Evolutionary conservation across 2,329 filamentous ascomycete genomes (phyloP), one percentile per base, ranked within the genome.

Genomic region (Fusarium clavum): DNA sequence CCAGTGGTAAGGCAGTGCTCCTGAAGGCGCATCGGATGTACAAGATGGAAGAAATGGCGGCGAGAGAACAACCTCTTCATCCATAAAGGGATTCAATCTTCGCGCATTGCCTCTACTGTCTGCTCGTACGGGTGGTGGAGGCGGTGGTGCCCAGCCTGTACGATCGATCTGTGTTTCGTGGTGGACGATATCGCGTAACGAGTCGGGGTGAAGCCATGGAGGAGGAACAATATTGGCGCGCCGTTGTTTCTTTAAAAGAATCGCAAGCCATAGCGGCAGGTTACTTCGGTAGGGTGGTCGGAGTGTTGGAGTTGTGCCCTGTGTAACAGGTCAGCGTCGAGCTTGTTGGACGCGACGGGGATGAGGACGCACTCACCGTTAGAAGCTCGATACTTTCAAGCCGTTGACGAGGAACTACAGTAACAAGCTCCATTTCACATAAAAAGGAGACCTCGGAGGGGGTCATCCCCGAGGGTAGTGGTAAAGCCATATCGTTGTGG

Each of bases 351-450:
- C 58, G 56, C 69, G 72, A 67, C 51, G 8, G 55, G 64, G 59
- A 70, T 67, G 67, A 58, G 64, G 58, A 70, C 69, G 67, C 61
- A 88, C 91, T 84, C 85, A 98, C 96, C 71, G 91, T 90, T 58
- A 99, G 88, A 67, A 99, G 87, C 74, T 93, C 87, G 69, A 99
- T 92, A 73, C 89, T 89, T 72, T 98, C 94, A 56, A 99, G 90
- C 70, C 92, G 89, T 80, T 98, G 94, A 57, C 96, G 92, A 38
- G 96, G 96, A 52, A 98, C 90, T 24, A 99, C 88, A 0, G 94
- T 98, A 59, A 99, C 92, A 76, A 94, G 88, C 83, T 98, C 95
- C 94, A 98, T 98, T 83, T 99, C 96, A 81, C 94, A 97, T 29
- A 98, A 84, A 77, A 98, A 99, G 53, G 94, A 92, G 47, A 97